phyloP scores from a whole-genome alignment of 2,329 filamentous ascomycete genomes.

The Bipolaris victoriae region DNA sequence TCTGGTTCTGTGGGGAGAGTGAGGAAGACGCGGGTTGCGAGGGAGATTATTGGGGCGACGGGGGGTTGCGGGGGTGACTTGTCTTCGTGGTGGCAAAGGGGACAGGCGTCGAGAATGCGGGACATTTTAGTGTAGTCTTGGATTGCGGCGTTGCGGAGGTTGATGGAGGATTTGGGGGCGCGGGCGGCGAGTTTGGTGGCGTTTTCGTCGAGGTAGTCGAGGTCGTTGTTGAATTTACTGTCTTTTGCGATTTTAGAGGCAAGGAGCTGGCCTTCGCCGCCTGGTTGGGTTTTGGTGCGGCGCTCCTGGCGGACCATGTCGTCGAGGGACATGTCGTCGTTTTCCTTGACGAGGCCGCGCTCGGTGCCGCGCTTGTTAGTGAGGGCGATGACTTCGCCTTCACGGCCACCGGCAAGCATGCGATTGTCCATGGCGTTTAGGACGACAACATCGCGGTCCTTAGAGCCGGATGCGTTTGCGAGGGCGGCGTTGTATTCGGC shows the following conservation, averaged over 20 bases:
- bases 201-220: conserved; percentile 98
- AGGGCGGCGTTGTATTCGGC: conserved; percentile 81
- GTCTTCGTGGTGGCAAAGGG: conserved; percentile 92
- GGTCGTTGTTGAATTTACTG: conserved; percentile 83
- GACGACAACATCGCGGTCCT: conserved; percentile 73
- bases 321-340: conserved; percentile 93
- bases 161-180: conserved; percentile 85
- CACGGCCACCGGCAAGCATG: conserved; percentile 78
- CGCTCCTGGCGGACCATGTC: conserved; percentile 97
- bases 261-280: conserved; percentile 80
- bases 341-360: conserved; percentile 83
- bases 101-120: conserved; percentile 82
- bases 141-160: conserved; percentile 86
- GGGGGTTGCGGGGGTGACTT: conserved; percentile 69
- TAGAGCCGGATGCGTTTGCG: conserved; percentile 63
- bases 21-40: conserved; percentile 84
- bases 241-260: conserved; percentile 96
- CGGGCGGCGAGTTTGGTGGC: conserved; percentile 85
- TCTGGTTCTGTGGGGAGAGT: conserved; percentile 91
- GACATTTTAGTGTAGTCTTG: conserved; percentile 89
- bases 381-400: conserved; percentile 76
- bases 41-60: conserved; percentile 80
- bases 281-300: conserved; percentile 76
- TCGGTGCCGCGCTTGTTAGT: conserved; percentile 83
- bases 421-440: conserved; percentile 88